Percentiles rank a stretch among this genome's conserved stretches.
Evolutionary conservation across 2,329 filamentous ascomycete species (phyloP).

Genomic region (Fusarium tupiense): DNA sequence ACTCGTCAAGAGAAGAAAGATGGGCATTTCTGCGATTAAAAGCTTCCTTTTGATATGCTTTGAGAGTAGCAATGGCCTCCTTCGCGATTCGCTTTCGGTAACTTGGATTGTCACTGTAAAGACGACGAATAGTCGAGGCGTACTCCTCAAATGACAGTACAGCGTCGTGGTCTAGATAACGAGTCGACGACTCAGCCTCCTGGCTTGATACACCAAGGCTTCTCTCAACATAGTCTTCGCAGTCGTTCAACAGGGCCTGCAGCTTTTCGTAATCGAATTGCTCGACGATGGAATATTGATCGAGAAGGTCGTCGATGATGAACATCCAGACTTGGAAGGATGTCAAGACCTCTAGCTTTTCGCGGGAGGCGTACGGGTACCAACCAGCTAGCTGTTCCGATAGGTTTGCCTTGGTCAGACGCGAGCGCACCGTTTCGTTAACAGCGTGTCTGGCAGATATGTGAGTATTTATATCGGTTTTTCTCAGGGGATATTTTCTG

Average conservation of each 20-base stretch:
- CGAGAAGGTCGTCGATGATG: neutral
- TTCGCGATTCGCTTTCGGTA: neutral
- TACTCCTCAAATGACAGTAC: neutral
- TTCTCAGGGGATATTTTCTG: rapidly evolving
- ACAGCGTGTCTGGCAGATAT: neutral
- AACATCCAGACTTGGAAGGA: neutral
- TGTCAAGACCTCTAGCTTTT: neutral
- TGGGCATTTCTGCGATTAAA: neutral
- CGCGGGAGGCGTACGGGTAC: neutral
- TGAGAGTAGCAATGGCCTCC: neutral
- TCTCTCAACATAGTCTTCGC: neutral
- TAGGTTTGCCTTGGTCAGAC: neutral
- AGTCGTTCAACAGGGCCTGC: neutral
- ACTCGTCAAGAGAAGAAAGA: neutral
- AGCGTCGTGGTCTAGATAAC: neutral
- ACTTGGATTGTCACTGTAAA: neutral
- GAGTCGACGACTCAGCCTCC: neutral
- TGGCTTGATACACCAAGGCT: neutral
- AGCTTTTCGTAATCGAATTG: neutral
- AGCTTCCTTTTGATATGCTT: neutral
- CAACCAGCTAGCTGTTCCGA: neutral
- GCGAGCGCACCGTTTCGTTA: neutral
- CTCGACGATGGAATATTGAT: neutral
- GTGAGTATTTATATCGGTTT: neutral
- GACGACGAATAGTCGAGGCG: neutral